Base-by-base conservation (phyloP, 2,329 filamentous ascomycete species). In the Aureobasidium melanogenum region DNA sequence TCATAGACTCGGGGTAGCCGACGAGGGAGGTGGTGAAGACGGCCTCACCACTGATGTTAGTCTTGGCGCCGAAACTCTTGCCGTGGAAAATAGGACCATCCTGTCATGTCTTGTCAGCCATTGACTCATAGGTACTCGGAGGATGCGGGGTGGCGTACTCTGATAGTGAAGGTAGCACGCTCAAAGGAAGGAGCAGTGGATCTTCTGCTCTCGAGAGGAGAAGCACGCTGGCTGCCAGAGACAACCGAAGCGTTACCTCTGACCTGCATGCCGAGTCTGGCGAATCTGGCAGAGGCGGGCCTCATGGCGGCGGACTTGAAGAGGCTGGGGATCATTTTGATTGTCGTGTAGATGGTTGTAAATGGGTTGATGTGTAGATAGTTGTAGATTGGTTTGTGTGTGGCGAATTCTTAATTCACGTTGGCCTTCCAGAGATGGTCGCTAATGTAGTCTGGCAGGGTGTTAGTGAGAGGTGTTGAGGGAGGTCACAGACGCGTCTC, bases 1-100 rank as follows among this genome's bases (percentile, higher is more conserved):
- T 86, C 79, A 87, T 79, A 48, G 84, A 97, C 81, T 99, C 94
- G 68, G 94, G 94, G 76, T 99, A 99, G 70, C 94, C 94, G 63
- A 99, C 94, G 61, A 97, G 86, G 26, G 93, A 97, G 64, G 94
- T 97, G 65, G 94, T 97, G 82, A 99, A 99, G 74, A 97, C 94
- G 48, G 94, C 94, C 80, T 99, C 94, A 69, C 94, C 94, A 65
- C 92, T 96, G 73, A 97, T 89, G 82, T 97, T 99, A 75, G 88
- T 85, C 76, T 95, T 94, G 72, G 94, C 94, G 70, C 94, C 94
- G 70, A 97, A 99, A 63, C 93, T 96, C 74, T 89, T 96, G 73
- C 94, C 94, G 70, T 91, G 89, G 81, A 96, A 97, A 72, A 97
- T 88, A 47, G 94, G 94, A 64, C 94, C 94, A 79, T 96, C 91